Base-by-base conservation (phyloP, 2,329 filamentous ascomycete species). In the Talaromyces sp. region DNA sequence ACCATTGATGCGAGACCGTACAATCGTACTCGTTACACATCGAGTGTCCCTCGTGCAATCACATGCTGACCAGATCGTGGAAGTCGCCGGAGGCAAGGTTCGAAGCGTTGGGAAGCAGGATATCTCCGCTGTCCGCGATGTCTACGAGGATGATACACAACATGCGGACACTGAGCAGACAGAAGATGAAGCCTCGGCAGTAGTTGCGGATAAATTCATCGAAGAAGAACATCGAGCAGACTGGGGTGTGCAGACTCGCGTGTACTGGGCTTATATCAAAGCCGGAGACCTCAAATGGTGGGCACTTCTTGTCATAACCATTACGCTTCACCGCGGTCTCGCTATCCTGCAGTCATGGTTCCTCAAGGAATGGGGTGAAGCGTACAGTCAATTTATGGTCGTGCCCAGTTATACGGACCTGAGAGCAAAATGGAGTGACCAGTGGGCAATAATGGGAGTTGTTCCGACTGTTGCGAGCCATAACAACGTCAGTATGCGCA, bases 211-310 rank as follows among this genome's bases (percentile, higher is more conserved):
- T 37, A 92, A 92, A 70, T 93, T 94, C 71, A 88, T 93, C 54
- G 89, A 93, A 71, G 90, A 93, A 37, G 91, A 95, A 73, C 82
- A 88, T 69, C 85, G 91, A 58, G 89, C 86, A 0, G 85, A 91
- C 66, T 92, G 93, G 19, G 88, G 90, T 1, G 90, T 97, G 1
- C 86, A 93, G 70, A 79, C 87, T 11, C 84, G 84, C 7, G 89
- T 96, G 0, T 97, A 96, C 73, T 92, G 90, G 87, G 87, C 88
- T 68, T 97, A 96, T 69, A 88, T 96, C 78, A 90, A 88, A 75
- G 91, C 92, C 5, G 93, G 93, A 2, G 89, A 87, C 13, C 81
- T 93, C 52, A 82, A 82, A 64, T 92, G 89, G 82, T 97, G 93
- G 93, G 74, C 79, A 3, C 71, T 87, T 1, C 82, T 93, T 2